phyloP scores from a whole-genome alignment of 352 stramenopile genomes.

The Phytophthora ohioensis region DNA sequence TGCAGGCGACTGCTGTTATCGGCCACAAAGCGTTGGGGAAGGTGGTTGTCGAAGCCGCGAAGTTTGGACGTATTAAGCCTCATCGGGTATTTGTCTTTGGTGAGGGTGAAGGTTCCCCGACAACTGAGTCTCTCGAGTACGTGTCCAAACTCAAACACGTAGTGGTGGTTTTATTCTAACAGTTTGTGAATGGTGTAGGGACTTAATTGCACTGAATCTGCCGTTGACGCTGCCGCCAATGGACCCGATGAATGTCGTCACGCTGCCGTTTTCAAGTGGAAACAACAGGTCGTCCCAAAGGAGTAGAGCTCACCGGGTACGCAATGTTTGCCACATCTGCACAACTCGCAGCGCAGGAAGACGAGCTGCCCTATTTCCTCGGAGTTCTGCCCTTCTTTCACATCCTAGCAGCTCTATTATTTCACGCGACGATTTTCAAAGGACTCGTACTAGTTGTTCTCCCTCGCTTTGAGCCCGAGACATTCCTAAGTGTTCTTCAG shows the following conservation, averaged over 20 bases:
- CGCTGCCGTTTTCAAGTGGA: conserved; percentile 93
- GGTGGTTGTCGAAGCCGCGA: conserved; percentile 22
- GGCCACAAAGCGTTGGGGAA: conserved; percentile 15
- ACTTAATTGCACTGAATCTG: conserved; percentile 31
- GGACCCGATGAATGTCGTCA: conserved; percentile 38
- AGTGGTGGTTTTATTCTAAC: background rate
- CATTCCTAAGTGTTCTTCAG: conserved; percentile 83
- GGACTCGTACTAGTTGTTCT: conserved; percentile 87
- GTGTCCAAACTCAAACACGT: background rate
- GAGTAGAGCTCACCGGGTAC: conserved; percentile 87
- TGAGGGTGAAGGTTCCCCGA: conserved; percentile 7
- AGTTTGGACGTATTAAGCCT: conserved; percentile 9
- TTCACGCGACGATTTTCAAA: conserved; percentile 86
- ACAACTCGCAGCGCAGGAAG: conserved; percentile 1
- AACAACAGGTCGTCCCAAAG: conserved; percentile 91
- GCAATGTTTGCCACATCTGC: conserved; percentile 58
- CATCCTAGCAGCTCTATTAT: conserved; percentile 93
- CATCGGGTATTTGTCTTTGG: conserved; percentile 30
- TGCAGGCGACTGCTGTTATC: conserved; percentile 27
- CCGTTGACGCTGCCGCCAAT: conserved; percentile 39
- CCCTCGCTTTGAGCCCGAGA: conserved; percentile 89
- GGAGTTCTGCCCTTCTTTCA: conserved; percentile 95
- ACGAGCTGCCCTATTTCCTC: conserved; percentile 36
- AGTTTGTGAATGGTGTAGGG: background rate
- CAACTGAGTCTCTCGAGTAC: conserved; percentile 18